Conservation (phyloP, 2,329 filamentous ascomycete species). For the Stagonosporopsis tanaceti region DNA sequence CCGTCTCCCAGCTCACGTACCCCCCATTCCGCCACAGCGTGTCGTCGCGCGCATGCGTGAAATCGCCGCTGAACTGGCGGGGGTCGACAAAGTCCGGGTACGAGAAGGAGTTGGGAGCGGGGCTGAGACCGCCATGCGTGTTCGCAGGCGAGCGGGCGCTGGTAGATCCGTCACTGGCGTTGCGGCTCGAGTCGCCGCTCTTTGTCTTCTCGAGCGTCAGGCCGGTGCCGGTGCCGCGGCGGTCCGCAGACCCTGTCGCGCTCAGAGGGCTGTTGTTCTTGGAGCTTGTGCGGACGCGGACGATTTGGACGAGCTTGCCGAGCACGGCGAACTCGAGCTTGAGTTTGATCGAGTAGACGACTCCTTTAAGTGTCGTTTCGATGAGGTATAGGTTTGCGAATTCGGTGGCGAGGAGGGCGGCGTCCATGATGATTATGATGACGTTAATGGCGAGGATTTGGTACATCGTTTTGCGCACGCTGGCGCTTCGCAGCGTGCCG, state of each 20-base stretch:
- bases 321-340: constrained; percentile 66
- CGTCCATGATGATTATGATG: constrained; percentile 46
- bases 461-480: constrained; percentile 44
- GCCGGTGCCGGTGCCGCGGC: constrained; percentile 22
- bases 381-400: constrained; percentile 47
- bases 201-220: constrained; percentile 31
- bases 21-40: constrained; percentile 1
- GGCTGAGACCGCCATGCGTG: constrained; percentile 13
- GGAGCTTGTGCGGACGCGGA: constrained; percentile 32
- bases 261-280: constrained; percentile 27
- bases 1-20: constrained; percentile 25
- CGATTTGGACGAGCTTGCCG: constrained; percentile 53
- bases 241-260: constrained; percentile 5
- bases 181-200: constrained; percentile 15
- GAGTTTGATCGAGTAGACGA: constrained; percentile 57
- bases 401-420: constrained; percentile 39
- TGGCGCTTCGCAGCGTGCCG: constrained; percentile 28
- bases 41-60: constrained; percentile 33
- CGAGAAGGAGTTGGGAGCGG: constrained; percentile 7
- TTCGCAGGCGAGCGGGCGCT: constrained; percentile 10
- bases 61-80: constrained; percentile 25
- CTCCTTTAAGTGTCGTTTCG: constrained; percentile 51
- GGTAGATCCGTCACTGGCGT: constrained; percentile 1
- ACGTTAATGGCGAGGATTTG: constrained; percentile 47
- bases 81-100: constrained; percentile 44